Evolutionary conservation across 2,329 filamentous ascomycete genomes (phyloP).

Genomic region (Sordariomycetes sp.): DNA sequence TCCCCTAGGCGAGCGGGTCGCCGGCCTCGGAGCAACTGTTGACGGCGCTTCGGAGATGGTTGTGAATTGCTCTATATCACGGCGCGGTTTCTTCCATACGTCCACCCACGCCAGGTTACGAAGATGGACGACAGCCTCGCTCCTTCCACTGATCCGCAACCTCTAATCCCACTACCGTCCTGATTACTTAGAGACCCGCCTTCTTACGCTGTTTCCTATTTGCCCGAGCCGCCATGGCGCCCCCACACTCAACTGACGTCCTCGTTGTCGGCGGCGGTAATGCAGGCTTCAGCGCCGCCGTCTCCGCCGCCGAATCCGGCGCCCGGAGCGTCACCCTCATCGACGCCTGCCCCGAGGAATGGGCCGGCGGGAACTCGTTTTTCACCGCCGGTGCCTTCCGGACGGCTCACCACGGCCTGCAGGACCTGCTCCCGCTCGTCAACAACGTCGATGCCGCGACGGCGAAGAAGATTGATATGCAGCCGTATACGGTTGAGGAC

Average conservation of each 20-base stretch:
- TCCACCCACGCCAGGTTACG: too few species aligned
- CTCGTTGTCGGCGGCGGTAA: constrained; percentile 51
- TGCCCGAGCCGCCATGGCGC: not conserved
- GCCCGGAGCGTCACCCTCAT: constrained; percentile 35
- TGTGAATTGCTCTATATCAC: too few species aligned
- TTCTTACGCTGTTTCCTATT: not conserved
- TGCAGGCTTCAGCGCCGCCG: constrained; percentile 47
- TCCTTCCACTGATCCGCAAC: too few species aligned
- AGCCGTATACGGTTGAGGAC: constrained; percentile 37
- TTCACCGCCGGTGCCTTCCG: constrained; percentile 55
- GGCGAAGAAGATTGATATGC: constrained; percentile 39
- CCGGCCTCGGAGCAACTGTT: too few species aligned
- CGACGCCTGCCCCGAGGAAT: constrained; percentile 43
- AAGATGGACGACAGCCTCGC: too few species aligned
- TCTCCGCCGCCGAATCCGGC: constrained; percentile 36
- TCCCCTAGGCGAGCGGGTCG: too few species aligned
- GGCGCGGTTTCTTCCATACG: too few species aligned
- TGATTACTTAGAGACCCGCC: not conserved
- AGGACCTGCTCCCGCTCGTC: constrained; percentile 45
- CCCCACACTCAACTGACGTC: constrained; percentile 15
- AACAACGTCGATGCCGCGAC: constrained; percentile 38
- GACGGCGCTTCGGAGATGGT: too few species aligned
- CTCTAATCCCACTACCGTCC: not conserved
- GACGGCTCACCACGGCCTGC: constrained; percentile 37
- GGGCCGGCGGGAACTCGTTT: constrained; percentile 50